Evolutionary conservation across 805 yeast species (phyloP), one percentile per base, ranked within the genome.

Genomic region (Zygotorulaspora chibaensis): DNA sequence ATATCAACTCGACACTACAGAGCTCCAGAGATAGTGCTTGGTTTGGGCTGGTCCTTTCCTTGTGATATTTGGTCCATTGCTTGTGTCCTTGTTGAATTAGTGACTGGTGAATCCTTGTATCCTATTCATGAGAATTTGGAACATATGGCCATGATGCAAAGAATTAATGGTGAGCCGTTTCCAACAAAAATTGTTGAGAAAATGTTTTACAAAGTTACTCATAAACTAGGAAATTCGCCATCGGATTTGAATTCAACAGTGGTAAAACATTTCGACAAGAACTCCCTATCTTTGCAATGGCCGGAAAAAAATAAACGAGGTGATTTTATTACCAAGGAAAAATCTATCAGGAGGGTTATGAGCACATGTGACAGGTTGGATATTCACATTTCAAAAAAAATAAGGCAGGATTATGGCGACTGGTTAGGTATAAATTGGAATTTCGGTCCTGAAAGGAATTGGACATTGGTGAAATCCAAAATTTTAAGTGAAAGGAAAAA

Each of bases 51-150:
- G 98, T 85, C 96, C 7, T 89, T 77, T 57, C 95, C 97, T 1
- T 91, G 98, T 65, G 99, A 93, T 64, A 72, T 91, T 70, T 93
- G 99, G 99, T 87, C 96, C 1, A 74, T 93, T 36, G 99, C 96
- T 1, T 91, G 98, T 65, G 87, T 93, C 12, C 68, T 93, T 29
- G 90, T 88, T 8, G 99, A 93, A 67, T 68, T 93, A 40, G 82
- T 87, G 31, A 87, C 95, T 15, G 99, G 99, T 23, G 96, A 88
- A 59, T 96, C 97, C 0, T 69, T 93, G 18, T 93, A 91, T 67
- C 89, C 87, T 54, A 93, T 98, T 1, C 96, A 91, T 64, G 97
- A 93, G 62, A 90, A 91, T 63, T 70, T 83, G 41, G 98, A 91
- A 65, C 99, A 93, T 67, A 71, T 93, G 63, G 96, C 96, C 12